Percentiles rank a stretch among this genome's conserved stretches.
Evolutionary conservation across 176 grass and related monocot species (phyloP).

Genomic region (Melocanna baccifera): DNA sequence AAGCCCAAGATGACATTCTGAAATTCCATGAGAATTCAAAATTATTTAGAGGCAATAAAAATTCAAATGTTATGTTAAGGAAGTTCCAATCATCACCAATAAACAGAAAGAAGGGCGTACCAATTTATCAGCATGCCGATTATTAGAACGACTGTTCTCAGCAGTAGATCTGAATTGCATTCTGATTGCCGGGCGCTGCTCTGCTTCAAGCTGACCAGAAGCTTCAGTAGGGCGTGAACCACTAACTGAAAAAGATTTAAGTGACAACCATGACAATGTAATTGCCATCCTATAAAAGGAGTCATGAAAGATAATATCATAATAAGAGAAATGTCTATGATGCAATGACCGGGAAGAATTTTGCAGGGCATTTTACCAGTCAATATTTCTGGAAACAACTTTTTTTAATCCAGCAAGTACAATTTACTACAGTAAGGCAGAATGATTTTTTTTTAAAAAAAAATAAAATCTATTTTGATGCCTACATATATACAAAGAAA

Average conservation of each 20-base stretch:
- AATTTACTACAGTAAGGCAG: neutral
- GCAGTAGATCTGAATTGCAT: conserved; percentile 48
- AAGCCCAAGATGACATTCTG: neutral
- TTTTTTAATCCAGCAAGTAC: conserved; percentile 9
- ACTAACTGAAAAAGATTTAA: conserved; percentile 41
- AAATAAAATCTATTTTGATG: neutral
- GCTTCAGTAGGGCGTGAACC: conserved; percentile 25
- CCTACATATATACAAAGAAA: neutral
- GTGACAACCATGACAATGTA: conserved; percentile 9
- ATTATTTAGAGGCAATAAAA: neutral
- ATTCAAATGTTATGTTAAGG: neutral
- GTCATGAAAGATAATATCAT: neutral
- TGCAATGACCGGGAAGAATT: neutral
- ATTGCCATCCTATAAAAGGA: neutral
- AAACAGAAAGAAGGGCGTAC: conserved; percentile 20
- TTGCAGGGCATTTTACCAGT: neutral
- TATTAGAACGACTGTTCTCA: conserved; percentile 51
- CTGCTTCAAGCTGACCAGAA: conserved; percentile 37
- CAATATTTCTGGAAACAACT: neutral
- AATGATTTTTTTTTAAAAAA: neutral
- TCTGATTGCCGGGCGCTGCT: conserved; percentile 45
- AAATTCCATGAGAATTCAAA: neutral
- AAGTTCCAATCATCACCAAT: neutral
- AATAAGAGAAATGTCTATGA: neutral
- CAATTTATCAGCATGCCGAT: conserved; percentile 36